Percentiles rank a stretch among this genome's conserved stretches.
These are phyloP conservation scores for Globisporangium acanthophoron DNA, from an alignment of 352 stramenopile species.

Conservation along the genomic window DNA sequence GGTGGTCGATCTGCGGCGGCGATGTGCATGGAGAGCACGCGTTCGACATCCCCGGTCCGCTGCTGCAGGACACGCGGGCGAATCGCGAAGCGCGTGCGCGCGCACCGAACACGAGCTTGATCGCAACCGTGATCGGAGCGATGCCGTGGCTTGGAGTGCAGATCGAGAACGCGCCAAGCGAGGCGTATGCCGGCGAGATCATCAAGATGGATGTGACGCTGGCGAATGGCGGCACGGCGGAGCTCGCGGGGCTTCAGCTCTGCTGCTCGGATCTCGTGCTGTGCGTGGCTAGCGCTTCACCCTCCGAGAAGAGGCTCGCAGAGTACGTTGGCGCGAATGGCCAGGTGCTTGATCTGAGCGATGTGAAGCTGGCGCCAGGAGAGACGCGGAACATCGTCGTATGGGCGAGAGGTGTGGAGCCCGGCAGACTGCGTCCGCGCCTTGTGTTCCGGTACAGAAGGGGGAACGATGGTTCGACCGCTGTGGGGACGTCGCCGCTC, in stretches of 20 bases:
- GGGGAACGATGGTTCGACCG: constrained; percentile 14
- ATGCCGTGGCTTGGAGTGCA: constrained; percentile 84
- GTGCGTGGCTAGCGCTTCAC: constrained; percentile 27
- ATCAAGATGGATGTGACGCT: constrained; percentile 48
- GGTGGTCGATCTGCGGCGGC: constrained; percentile 79
- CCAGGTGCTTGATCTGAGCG: constrained; percentile 53
- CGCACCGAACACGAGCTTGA: constrained; percentile 69
- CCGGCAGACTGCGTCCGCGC: constrained; percentile 39
- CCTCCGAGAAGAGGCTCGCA: constrained; percentile 18
- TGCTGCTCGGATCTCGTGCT: constrained; percentile 61
- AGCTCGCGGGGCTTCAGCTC: constrained; percentile 49
- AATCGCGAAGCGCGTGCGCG: constrained; percentile 66
- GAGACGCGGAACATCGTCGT: constrained; percentile 45
- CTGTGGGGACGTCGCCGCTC: constrained; percentile 8
- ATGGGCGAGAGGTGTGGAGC: constrained; percentile 34
- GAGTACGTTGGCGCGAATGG: constrained; percentile 61
- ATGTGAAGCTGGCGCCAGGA: constrained; percentile 41
- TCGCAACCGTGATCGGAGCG: constrained; percentile 57
- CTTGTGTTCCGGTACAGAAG: constrained; percentile 68
- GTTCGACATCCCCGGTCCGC: constrained; percentile 73
- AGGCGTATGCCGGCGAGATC: constrained; percentile 60
- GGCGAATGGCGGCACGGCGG: constrained; percentile 47
- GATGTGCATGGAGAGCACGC: constrained; percentile 77
- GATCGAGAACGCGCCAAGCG: constrained; percentile 30
- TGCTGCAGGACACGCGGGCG: constrained; percentile 76